Conservation (phyloP, 306 rosid genomes). For the Vigna unguiculata region DNA sequence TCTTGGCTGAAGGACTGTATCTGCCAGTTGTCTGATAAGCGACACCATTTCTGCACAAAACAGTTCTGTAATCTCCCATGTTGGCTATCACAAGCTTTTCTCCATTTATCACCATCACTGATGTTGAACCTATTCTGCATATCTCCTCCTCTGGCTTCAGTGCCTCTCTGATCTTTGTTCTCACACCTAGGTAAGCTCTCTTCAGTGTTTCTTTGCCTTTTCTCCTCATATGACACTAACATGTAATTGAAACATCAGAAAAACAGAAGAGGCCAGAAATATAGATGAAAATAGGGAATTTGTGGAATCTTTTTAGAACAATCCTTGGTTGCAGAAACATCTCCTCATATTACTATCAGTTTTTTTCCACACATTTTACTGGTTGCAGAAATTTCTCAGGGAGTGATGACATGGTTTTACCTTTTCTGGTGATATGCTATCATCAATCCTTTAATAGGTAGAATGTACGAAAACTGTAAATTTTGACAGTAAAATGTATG, state of each 20-base stretch:
- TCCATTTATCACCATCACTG: conserved; percentile 74
- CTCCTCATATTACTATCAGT: too few relatives aligned
- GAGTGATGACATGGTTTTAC: too few relatives aligned
- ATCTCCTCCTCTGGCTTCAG: conserved; percentile 48
- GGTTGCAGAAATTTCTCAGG: too few relatives aligned
- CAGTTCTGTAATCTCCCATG: conserved; percentile 79
- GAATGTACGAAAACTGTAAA: too few relatives aligned
- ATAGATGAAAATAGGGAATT: neutral
- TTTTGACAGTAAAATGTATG: too few relatives aligned
- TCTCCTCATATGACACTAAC: conserved; percentile 58
- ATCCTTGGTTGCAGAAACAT: neutral
- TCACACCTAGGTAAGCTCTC: conserved; percentile 68
- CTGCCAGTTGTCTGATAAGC: conserved; percentile 61
- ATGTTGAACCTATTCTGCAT: conserved; percentile 59
- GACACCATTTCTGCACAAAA: conserved; percentile 77
- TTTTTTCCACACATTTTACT: too few relatives aligned
- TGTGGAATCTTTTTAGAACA: neutral
- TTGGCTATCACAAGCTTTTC: conserved; percentile 74
- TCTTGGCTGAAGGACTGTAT: conserved; percentile 40
- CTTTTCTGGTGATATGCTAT: too few relatives aligned
- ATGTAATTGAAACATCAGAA: conserved; percentile 14
- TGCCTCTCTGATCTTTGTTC: conserved; percentile 55
- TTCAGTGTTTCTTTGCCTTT: conserved; percentile 68
- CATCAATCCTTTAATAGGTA: too few relatives aligned
- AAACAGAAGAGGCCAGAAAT: neutral